Base-by-base conservation (phyloP, 306 rosid species). In the Prunus kanzakura region DNA sequence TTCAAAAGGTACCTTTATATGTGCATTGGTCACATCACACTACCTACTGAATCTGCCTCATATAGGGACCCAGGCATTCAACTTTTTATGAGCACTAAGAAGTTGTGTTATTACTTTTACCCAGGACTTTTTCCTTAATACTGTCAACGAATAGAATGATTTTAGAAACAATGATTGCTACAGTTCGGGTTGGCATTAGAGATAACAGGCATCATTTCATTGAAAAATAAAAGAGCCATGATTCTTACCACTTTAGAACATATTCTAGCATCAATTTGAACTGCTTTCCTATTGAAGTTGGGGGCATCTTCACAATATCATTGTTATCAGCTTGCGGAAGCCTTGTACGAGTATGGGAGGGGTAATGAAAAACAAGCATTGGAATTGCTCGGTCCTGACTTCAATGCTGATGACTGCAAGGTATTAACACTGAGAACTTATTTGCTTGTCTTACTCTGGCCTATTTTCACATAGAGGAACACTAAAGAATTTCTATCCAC, bases 291-390 rank as follows among this genome's bases (percentile, higher is more conserved):
- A 3, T 49, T 9, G 22, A 23, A 25, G 43, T 25, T 49, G 22
- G 25, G 10, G 76, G 46, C 76, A 54, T 52, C 68, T 25, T 30
- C 9, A 16, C 30, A 9, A 11, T 22, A 68, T 79, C 62, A 70
- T 11, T 60, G 20, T 63, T 60, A 66, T 58, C 85, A 94, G 98
- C 95, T 94, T 82, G 96, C 97, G 65, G 97, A 94, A 90, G 93
- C 97, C 71, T 68, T 87, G 49, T 89, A 81, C 57, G 93, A 90
- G 11, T 94, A 89, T n/a, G 98, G 97, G 54, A 88, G 51, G 63
- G 95, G 96, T 22, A 72, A 87, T 20, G 77, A 88, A 61, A 69
- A 60, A 74, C 83, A 70, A 4, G 93, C 96, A 69, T 15, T 90
- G 69, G 89, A 90, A 63, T 75, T 92, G 76, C 89, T 94, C 46